phyloP scores from a whole-genome alignment of 345 rosid genomes.

The Salix brachista region DNA sequence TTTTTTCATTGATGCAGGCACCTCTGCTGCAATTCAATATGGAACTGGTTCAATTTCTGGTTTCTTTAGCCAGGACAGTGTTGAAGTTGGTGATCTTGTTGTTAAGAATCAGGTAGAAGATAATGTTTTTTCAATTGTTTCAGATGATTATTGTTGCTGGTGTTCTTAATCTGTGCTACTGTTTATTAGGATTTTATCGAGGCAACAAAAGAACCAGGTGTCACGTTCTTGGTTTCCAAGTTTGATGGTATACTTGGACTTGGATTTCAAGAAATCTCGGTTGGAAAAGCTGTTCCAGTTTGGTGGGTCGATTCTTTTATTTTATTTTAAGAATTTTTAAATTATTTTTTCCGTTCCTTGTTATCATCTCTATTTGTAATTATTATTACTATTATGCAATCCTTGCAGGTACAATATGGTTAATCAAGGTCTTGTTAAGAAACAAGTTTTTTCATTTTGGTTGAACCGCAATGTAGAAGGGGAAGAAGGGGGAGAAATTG shows the following conservation, averaged over 20 bases:
- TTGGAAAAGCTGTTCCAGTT: slow-evolving; percentile 26
- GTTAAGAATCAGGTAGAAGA: slow-evolving; percentile 23
- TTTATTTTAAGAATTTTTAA: slow-evolving; percentile 22
- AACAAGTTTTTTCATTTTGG: slow-evolving; percentile 31
- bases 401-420: slow-evolving; percentile 28
- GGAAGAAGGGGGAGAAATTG: slow-evolving; percentile 35
- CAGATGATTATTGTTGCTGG: not conserved
- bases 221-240: slow-evolving; percentile 30
- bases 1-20: slow-evolving; percentile 17
- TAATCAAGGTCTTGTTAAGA: slow-evolving; percentile 25
- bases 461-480: slow-evolving; percentile 27
- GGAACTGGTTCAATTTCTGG: slow-evolving; percentile 35
- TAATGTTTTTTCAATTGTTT: not conserved
- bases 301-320: slow-evolving; percentile 16
- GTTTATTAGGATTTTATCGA: slow-evolving; percentile 25
- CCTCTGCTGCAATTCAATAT: slow-evolving; percentile 26
- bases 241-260: slow-evolving; percentile 37
- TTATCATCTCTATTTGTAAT: not conserved
- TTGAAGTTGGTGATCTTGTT: slow-evolving; percentile 28
- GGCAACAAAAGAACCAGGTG: slow-evolving; percentile 31
- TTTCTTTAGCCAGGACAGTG: slow-evolving; percentile 31
- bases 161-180: not conserved
- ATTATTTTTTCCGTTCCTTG: not conserved
- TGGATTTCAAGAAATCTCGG: slow-evolving; percentile 33
- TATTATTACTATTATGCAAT: not conserved